These are phyloP conservation scores for Dentiscutata heterogama DNA, from an alignment of 371 early-diverging fungal genomes.

Conservation along the genomic window DNA sequence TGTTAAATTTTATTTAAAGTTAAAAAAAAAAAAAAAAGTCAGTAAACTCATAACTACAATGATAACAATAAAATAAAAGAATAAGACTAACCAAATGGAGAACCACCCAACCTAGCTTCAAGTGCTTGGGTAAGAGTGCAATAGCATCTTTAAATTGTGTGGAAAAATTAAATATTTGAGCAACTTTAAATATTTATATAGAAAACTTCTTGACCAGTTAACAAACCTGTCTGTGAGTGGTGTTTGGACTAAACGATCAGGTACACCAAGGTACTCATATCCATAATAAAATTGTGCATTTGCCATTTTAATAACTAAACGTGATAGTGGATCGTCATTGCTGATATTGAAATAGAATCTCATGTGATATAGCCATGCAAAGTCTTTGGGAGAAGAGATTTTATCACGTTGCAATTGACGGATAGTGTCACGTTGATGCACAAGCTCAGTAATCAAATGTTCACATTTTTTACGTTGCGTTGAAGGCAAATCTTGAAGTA, in stretches of 20 bases:
- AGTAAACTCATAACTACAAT: too few species aligned
- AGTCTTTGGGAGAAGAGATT: constrained; percentile 78
- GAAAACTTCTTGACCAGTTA: neutral
- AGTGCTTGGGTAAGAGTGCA: constrained; percentile 97
- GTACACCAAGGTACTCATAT: constrained; percentile 97
- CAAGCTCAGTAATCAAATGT: constrained; percentile 97
- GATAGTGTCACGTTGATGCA: constrained; percentile 97
- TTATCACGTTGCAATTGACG: constrained; percentile 73
- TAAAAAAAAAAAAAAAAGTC: too few species aligned
- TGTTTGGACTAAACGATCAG: constrained; percentile 97
- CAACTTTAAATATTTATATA: neutral
- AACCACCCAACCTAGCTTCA: constrained; percentile 92
- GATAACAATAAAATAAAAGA: too few species aligned
- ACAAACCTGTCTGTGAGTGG: constrained; percentile 88
- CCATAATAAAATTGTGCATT: constrained; percentile 96
- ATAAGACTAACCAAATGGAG: constrained; percentile 93
- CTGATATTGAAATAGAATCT: constrained; percentile 88
- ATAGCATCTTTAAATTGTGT: constrained; percentile 78
- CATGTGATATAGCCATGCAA: constrained; percentile 98
- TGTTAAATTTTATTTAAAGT: too few species aligned
- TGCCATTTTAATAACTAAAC: constrained; percentile 90
- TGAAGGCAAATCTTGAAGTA: constrained; percentile 84
- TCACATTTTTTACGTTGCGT: constrained; percentile 96
- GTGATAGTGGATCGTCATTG: constrained; percentile 73
- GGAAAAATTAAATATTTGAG: neutral